phyloP scores from a whole-genome alignment of 305 asterid genomes.

The Lippia alba region DNA sequence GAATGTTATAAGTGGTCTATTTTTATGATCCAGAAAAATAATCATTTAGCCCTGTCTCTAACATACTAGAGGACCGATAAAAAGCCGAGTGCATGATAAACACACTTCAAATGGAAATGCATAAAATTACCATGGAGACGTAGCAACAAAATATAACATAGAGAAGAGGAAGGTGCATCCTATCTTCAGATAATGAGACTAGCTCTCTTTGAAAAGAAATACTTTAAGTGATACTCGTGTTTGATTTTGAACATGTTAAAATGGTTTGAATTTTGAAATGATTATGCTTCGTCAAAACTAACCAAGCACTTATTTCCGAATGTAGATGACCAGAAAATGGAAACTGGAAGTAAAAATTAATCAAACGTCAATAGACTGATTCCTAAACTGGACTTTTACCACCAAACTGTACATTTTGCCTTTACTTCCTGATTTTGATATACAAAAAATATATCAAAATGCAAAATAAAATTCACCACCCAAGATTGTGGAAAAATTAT shows the following conservation, averaged over 20 bases:
- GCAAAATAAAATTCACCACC: constrained; percentile 6
- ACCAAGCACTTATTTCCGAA: background rate
- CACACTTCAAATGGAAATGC: constrained; percentile 6
- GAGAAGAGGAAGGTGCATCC: background rate
- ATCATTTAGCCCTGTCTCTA: background rate
- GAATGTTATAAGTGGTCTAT: background rate
- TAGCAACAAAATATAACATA: background rate
- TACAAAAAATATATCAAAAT: background rate
- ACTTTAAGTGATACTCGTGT: background rate
- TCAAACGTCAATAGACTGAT: too few relatives aligned
- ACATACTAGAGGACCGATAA: background rate
- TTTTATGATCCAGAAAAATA: constrained; percentile 10
- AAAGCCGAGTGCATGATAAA: background rate
- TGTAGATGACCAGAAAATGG: too few relatives aligned
- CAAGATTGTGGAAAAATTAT: background rate
- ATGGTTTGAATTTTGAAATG: background rate
- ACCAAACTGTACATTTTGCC: too few relatives aligned
- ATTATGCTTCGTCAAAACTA: background rate
- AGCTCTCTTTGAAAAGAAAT: background rate
- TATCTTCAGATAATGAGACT: background rate
- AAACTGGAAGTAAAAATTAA: too few relatives aligned
- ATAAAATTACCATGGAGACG: constrained; percentile 3
- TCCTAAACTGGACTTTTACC: too few relatives aligned
- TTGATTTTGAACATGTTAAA: background rate
- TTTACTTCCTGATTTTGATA: too few relatives aligned